Evolutionary conservation across 1,284 basidiomycete species (phyloP).

Genomic region (Mycena citricolor): DNA sequence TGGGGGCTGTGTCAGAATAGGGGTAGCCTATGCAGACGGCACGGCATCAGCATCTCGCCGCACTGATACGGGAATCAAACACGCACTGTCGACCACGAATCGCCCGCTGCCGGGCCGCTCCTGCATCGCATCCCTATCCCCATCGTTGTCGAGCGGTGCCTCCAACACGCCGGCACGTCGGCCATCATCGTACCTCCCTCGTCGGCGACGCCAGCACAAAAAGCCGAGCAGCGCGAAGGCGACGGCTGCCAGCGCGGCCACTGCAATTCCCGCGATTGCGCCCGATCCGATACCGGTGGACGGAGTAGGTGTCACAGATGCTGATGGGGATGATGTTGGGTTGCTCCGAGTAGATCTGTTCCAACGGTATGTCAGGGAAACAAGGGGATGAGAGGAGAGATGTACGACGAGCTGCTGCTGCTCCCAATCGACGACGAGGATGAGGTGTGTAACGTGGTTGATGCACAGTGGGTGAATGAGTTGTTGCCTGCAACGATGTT

Average conservation of each 20-base stretch:
- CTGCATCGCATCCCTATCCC: background rate
- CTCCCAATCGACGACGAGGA: constrained; percentile 5
- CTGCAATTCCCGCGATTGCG: constrained; percentile 24
- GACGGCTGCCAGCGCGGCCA: constrained; percentile 16
- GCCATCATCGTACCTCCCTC: background rate
- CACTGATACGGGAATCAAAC: too few relatives aligned
- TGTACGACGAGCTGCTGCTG: background rate
- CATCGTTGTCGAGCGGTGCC: constrained; percentile 12
- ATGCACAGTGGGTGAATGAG: constrained; percentile 29
- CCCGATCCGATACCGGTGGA: constrained; percentile 15
- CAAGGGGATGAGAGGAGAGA: too few relatives aligned
- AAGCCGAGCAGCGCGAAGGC: background rate
- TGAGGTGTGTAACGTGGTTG: constrained; percentile 21
- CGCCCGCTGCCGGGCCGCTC: background rate
- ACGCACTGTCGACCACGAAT: too few relatives aligned
- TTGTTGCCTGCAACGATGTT: constrained; percentile 27
- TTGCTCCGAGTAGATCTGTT: background rate
- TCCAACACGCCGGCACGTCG: constrained; percentile 9
- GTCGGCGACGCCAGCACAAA: constrained; percentile 13
- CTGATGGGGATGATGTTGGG: background rate
- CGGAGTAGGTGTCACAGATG: background rate
- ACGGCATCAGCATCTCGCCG: too few relatives aligned
- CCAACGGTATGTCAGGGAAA: too few relatives aligned
- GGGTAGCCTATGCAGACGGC: too few relatives aligned
- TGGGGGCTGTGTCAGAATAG: too few relatives aligned